Evolutionary conservation across 192 early-diverging fungal species (phyloP).

Genomic region (Pilobolus umbonatus): DNA sequence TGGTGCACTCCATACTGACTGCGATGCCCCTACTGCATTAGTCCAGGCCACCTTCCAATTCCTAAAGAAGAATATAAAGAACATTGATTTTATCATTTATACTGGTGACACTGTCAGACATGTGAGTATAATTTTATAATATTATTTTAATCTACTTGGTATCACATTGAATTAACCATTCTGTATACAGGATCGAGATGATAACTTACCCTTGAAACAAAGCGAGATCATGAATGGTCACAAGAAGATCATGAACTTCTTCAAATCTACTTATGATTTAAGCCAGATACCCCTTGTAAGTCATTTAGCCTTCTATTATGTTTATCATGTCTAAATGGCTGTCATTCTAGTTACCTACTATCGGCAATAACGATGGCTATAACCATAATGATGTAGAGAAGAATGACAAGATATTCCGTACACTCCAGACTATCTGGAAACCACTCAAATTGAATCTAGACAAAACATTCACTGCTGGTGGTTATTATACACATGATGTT

Average conservation of each 20-base stretch:
- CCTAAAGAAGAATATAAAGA: conserved; percentile 21
- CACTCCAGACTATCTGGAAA: conserved; percentile 24
- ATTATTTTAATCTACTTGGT: background rate
- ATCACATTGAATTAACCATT: background rate
- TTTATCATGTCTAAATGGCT: background rate
- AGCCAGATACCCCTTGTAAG: conserved; percentile 15
- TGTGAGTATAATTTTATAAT: conserved; percentile 8
- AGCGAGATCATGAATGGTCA: conserved; percentile 10
- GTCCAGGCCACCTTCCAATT: conserved; percentile 29
- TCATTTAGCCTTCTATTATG: background rate
- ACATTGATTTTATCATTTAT: conserved; percentile 39
- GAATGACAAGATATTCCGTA: conserved; percentile 8
- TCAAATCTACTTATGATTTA: conserved; percentile 11
- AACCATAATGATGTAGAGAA: conserved; percentile 21
- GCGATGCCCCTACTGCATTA: conserved; percentile 32
- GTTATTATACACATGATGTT: conserved; percentile 33
- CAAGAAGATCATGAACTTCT: conserved; percentile 8
- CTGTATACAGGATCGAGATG: conserved; percentile 23
- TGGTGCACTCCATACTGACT: conserved; percentile 30
- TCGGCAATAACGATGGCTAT: conserved; percentile 38
- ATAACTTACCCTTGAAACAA: conserved; percentile 1
- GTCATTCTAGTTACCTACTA: conserved; percentile 25
- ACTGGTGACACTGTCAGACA: conserved; percentile 40
- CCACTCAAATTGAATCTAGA: conserved; percentile 31
- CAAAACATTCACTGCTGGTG: conserved; percentile 25